Evolutionary conservation across 2,329 filamentous ascomycete species (phyloP).

Genomic region (Xylaria sp.): DNA sequence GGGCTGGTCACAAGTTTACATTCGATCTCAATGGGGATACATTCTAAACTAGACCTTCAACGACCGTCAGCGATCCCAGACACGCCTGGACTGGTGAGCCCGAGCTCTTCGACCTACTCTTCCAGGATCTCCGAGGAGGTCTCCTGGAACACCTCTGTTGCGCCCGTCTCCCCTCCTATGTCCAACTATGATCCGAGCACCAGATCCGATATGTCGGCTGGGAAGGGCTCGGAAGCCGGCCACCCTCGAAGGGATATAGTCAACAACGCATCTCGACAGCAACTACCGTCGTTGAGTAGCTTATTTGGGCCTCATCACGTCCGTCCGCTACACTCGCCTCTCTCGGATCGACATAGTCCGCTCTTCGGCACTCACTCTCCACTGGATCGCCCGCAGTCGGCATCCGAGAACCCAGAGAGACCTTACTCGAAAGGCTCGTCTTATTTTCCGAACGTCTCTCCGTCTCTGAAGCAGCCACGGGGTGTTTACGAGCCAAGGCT

Average conservation of each 20-base stretch:
- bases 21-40: slow-evolving; percentile 56
- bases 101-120: slow-evolving; percentile 51
- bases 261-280: slow-evolving; percentile 43
- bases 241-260: slow-evolving; percentile 40
- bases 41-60: slow-evolving; percentile 53
- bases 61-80: slow-evolving; percentile 54
- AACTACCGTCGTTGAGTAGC: slow-evolving; percentile 60
- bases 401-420: slow-evolving; percentile 42
- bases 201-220: slow-evolving; percentile 47
- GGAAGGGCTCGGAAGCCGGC: slow-evolving; percentile 43
- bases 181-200: slow-evolving; percentile 57
- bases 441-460: slow-evolving; percentile 49
- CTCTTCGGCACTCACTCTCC: slow-evolving; percentile 48
- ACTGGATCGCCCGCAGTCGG: slow-evolving; percentile 49
- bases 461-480: slow-evolving; percentile 48
- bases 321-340: slow-evolving; percentile 49
- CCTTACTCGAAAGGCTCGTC: slow-evolving; percentile 44
- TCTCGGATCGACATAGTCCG: slow-evolving; percentile 48
- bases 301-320: slow-evolving; percentile 54
- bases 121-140: slow-evolving; percentile 50
- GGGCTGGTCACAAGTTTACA: slow-evolving; percentile 20
- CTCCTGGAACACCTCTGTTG: slow-evolving; percentile 45
- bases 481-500: slow-evolving; percentile 50
- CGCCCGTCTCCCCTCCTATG: slow-evolving; percentile 58
- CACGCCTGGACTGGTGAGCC: slow-evolving; percentile 55